Percentiles rank a stretch among this genome's conserved stretches.
Evolutionary conservation across 257 asterid genomes (phyloP).

Genomic region (Marsdenia floribunda): DNA sequence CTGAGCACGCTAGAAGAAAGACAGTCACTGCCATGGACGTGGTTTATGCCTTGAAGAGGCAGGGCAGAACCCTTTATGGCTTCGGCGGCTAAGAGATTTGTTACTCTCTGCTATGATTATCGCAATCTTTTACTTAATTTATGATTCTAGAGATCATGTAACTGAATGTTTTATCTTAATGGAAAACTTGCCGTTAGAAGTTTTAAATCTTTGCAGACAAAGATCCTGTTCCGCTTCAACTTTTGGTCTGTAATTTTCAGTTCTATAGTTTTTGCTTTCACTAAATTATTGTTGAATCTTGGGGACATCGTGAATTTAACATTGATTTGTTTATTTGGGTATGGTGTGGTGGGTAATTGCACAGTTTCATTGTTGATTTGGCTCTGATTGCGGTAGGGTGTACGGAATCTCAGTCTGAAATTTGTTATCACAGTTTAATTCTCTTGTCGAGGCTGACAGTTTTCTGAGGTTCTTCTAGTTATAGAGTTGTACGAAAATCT

Average conservation of each 20-base stretch:
- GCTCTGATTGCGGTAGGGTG: not conserved
- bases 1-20: slow-evolving; percentile 31
- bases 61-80: slow-evolving; percentile 28
- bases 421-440: not conserved
- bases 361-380: not conserved
- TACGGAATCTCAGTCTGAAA: not conserved
- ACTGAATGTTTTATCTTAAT: not conserved
- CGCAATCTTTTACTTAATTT: not conserved
- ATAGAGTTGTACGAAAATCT: not conserved
- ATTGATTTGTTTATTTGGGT: not conserved
- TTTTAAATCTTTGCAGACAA: too few relatives aligned
- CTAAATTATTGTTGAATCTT: not conserved
- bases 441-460: not conserved
- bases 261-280: not conserved
- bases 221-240: too few relatives aligned
- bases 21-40: slow-evolving; percentile 34
- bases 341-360: not conserved
- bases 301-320: not conserved
- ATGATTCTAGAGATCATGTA: not conserved
- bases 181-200: not conserved
- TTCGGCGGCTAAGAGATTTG: slow-evolving; percentile 21
- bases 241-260: not conserved
- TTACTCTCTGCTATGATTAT: not conserved
- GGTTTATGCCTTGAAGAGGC: slow-evolving; percentile 28
- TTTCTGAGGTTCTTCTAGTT: not conserved